Evolutionary conservation across 2,329 filamentous ascomycete species (phyloP).

Genomic region (Diaporthe caulivora): DNA sequence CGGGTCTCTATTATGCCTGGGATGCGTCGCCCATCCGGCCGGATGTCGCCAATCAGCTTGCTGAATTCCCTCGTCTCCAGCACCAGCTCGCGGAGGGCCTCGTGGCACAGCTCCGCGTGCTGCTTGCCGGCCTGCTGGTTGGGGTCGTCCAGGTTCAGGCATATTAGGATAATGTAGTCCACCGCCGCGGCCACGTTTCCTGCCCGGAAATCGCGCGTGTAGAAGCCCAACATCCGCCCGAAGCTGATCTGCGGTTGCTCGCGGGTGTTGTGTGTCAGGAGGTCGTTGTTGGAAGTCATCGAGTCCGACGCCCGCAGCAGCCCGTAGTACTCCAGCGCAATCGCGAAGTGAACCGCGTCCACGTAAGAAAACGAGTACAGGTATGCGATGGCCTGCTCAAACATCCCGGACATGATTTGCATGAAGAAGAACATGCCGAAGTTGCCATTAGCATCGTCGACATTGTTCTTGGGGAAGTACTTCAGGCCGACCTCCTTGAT

Average conservation of each 20-base stretch:
- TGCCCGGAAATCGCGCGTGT: constrained; percentile 94
- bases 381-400: constrained; percentile 92
- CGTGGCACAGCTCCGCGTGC: constrained; percentile 87
- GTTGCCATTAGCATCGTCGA: constrained; percentile 79
- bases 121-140: constrained; percentile 73
- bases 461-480: constrained; percentile 85
- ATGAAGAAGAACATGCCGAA: constrained; percentile 95
- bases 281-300: constrained; percentile 77
- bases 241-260: constrained; percentile 90
- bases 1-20: constrained; percentile 90
- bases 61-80: constrained; percentile 98
- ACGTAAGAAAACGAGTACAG: constrained; percentile 93
- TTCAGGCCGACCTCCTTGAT: constrained; percentile 90
- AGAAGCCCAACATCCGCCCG: constrained; percentile 91
- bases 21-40: constrained; percentile 85
- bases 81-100: constrained; percentile 92
- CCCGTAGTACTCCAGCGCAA: constrained; percentile 90
- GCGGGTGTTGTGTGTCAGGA: constrained; percentile 74
- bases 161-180: constrained; percentile 93
- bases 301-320: constrained; percentile 89
- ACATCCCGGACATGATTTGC: constrained; percentile 90
- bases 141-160: constrained; percentile 81
- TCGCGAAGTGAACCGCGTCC: constrained; percentile 93
- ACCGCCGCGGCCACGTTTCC: constrained; percentile 90
- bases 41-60: constrained; percentile 91